Percentiles rank a stretch among this genome's conserved stretches.
Evolutionary conservation across 192 early-diverging fungal species (phyloP).

Genomic region (Gonapodya sp.): DNA sequence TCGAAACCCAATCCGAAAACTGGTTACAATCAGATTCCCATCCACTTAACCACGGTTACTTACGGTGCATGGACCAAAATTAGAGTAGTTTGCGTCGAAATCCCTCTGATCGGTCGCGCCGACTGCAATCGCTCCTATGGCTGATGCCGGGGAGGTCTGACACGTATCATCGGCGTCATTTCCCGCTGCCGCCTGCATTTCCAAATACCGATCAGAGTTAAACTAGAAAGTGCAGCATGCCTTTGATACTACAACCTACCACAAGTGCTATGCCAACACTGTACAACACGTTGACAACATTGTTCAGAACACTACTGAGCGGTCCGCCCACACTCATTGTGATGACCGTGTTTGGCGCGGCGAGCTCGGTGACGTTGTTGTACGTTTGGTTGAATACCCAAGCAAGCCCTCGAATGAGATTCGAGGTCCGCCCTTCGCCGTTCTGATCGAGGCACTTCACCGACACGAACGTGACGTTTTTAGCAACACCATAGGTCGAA

Average conservation of each 20-base stretch:
- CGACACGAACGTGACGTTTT: conserved; percentile 38
- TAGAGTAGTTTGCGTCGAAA: conserved; percentile 40
- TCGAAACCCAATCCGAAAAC: no score
- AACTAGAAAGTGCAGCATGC: conserved; percentile 35
- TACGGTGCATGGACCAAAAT: conserved; percentile 40
- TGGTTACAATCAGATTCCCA: no score
- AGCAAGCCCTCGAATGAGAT: conserved; percentile 34
- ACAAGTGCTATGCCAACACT: conserved; percentile 20
- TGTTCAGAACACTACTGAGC: conserved; percentile 6
- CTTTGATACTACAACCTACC: conserved; percentile 36
- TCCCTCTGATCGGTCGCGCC: conserved; percentile 57
- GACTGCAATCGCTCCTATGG: conserved; percentile 37
- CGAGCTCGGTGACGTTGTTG: conserved; percentile 12
- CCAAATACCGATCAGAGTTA: conserved; percentile 35
- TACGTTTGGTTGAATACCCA: conserved; percentile 38
- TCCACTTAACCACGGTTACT: no score
- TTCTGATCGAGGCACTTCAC: conserved; percentile 40
- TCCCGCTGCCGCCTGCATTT: conserved; percentile 46
- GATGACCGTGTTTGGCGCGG: conserved; percentile 34
- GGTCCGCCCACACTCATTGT: neutral
- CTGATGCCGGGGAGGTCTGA: conserved; percentile 41
- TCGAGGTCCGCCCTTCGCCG: conserved; percentile 35
- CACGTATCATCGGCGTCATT: conserved; percentile 51
- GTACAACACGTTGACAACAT: neutral
- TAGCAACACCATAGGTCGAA: conserved; percentile 42